Conservation (phyloP, 331 rosid species). For the Pyrus hybrid region DNA sequence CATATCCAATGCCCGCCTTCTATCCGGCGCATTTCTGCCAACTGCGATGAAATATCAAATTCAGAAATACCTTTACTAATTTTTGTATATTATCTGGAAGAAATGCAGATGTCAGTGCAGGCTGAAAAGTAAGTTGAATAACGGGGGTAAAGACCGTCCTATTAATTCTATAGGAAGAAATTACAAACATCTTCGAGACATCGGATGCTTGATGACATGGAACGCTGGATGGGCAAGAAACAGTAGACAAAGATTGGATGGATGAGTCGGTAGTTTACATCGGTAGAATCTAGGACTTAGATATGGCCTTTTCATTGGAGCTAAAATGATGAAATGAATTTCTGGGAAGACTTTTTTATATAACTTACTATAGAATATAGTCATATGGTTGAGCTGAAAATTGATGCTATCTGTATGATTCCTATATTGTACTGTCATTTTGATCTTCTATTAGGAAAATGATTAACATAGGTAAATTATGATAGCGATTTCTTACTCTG, state of each 20-base stretch:
- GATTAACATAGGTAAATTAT: background rate
- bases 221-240: too few relatives aligned
- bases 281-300: background rate
- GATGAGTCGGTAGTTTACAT: too few relatives aligned
- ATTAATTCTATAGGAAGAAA: too few relatives aligned
- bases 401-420: background rate
- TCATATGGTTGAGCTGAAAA: background rate
- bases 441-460: background rate
- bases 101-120: too few relatives aligned
- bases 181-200: too few relatives aligned
- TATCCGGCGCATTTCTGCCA: slow-evolving; percentile 57
- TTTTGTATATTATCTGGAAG: too few relatives aligned
- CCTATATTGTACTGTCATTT: background rate
- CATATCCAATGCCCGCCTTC: slow-evolving; percentile 62
- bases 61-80: background rate
- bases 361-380: background rate
- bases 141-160: too few relatives aligned
- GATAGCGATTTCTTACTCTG: slow-evolving; percentile 53
- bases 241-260: too few relatives aligned
- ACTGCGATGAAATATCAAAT: slow-evolving; percentile 32
- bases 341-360: background rate
- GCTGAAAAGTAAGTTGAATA: too few relatives aligned
- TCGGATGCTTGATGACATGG: too few relatives aligned
- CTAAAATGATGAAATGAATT: background rate
- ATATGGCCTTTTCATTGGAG: background rate